Percentiles rank a stretch among this genome's conserved stretches.
Conservation (phyloP, 768 basidiomycete genomes). For the Lentinula edodes region DNA sequence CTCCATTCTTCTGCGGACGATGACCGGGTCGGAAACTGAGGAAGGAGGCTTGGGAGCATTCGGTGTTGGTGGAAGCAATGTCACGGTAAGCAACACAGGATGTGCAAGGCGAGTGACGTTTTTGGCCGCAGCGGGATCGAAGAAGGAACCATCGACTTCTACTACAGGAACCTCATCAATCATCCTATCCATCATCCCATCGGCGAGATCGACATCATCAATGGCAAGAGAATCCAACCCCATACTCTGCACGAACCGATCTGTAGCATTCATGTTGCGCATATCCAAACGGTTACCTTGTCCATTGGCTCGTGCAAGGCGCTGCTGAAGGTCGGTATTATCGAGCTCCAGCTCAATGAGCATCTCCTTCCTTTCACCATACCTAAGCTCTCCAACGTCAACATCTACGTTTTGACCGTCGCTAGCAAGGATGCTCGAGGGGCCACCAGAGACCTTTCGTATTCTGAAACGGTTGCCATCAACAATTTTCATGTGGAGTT, state of each 20-base stretch:
- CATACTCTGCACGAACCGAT: constrained; percentile 83
- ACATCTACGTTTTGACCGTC: constrained; percentile 95
- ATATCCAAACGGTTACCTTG: constrained; percentile 12
- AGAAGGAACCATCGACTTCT: constrained; percentile 94
- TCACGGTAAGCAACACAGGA: constrained; percentile 92
- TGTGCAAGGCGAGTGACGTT: constrained; percentile 85
- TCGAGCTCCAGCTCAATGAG: constrained; percentile 93
- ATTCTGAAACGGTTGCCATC: constrained; percentile 89
- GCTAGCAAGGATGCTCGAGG: constrained; percentile 79
- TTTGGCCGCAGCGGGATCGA: constrained; percentile 81
- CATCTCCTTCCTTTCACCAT: constrained; percentile 98
- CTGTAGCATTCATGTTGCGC: constrained; percentile 70
- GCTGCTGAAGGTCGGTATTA: constrained; percentile 53
- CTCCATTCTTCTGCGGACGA: constrained; percentile 94
- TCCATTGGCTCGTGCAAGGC: constrained; percentile 20
- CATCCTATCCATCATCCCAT: constrained; percentile 94
- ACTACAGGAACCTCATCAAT: constrained; percentile 97
- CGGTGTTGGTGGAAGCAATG: constrained; percentile 61
- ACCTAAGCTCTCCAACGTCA: constrained; percentile 88
- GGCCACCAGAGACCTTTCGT: constrained; percentile 90
- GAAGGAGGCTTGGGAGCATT: constrained; percentile 35
- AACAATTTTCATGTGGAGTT: constrained; percentile 90
- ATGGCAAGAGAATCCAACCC: constrained; percentile 72
- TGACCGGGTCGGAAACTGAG: constrained; percentile 71
- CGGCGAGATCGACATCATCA: constrained; percentile 72